These are phyloP conservation scores for Vitis hybrid DNA, from an alignment of 177 flowering plant species.

Conservation along the genomic window DNA sequence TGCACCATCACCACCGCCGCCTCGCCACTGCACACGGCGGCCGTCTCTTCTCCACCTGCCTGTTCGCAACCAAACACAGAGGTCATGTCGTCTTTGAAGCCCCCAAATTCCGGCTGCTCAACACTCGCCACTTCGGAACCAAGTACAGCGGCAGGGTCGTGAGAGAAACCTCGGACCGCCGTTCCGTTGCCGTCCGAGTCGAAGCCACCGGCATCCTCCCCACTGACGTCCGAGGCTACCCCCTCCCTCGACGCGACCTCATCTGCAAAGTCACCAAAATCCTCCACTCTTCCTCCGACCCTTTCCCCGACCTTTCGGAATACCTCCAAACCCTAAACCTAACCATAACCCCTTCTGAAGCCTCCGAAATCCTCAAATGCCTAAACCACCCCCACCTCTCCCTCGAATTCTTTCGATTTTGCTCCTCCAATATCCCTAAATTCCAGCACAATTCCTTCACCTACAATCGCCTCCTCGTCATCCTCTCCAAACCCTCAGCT, in stretches of 20 bases:
- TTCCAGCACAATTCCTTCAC: conserved; percentile 76
- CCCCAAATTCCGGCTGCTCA: background rate
- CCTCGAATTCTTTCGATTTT: conserved; percentile 62
- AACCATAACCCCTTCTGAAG: conserved; percentile 64
- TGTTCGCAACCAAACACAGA: background rate
- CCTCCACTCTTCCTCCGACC: conserved; percentile 43
- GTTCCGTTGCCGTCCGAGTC: conserved; percentile 49
- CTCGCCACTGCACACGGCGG: background rate
- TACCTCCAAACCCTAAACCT: conserved; percentile 54
- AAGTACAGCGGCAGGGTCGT: conserved; percentile 72
- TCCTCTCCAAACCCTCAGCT: conserved; percentile 48
- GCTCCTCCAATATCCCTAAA: conserved; percentile 48
- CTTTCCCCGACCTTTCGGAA: conserved; percentile 48
- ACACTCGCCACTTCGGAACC: conserved; percentile 63
- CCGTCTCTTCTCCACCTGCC: background rate
- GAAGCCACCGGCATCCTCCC: conserved; percentile 29
- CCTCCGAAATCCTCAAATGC: conserved; percentile 72
- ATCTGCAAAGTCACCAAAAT: conserved; percentile 64
- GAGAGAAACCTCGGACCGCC: conserved; percentile 46
- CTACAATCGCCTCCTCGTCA: conserved; percentile 64
- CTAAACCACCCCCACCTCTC: conserved; percentile 56
- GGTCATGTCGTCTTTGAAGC: background rate
- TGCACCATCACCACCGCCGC: background rate
- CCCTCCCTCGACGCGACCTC: conserved; percentile 83
- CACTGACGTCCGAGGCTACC: conserved; percentile 65